A percentile compares a stretch with the other conserved stretches of the same genome.
Evolutionary conservation across 1,139 yeast species (phyloP).

Genomic region (Suhomyces chickasaworum): DNA sequence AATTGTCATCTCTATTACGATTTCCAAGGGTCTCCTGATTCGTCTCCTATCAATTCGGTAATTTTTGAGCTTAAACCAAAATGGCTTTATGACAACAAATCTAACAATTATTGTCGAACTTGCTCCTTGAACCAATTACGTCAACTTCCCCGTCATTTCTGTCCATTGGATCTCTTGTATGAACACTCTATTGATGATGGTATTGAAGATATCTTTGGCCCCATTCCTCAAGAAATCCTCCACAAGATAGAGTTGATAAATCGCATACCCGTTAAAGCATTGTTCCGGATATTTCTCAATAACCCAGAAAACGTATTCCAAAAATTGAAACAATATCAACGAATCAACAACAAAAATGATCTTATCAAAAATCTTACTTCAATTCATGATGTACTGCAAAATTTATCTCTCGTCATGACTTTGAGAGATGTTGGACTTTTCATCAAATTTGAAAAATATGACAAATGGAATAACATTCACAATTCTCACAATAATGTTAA

Average conservation of each 20-base stretch:
- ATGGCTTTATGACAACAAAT: conserved; percentile 47
- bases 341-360: conserved; percentile 38
- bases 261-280: conserved; percentile 32
- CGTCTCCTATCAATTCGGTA: conserved; percentile 29
- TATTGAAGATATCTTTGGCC: conserved; percentile 35
- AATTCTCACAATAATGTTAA: conserved; percentile 38
- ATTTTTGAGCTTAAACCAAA: conserved; percentile 50
- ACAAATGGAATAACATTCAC: conserved; percentile 32
- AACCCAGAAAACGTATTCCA: conserved; percentile 41
- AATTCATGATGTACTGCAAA: conserved; percentile 46
- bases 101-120: conserved; percentile 46
- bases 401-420: conserved; percentile 53
- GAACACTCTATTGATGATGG: conserved; percentile 36
- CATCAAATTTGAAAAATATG: conserved; percentile 41
- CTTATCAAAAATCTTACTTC: conserved; percentile 37
- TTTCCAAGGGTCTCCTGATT: conserved; percentile 8
- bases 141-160: conserved; percentile 39
- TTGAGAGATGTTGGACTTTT: conserved; percentile 58
- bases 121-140: conserved; percentile 45
- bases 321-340: conserved; percentile 40
- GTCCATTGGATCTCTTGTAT: conserved; percentile 46
- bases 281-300: conserved; percentile 32
- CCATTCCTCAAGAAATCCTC: conserved; percentile 28
- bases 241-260: conserved; percentile 20
- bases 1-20: conserved; percentile 39